These are phyloP conservation scores for Epicoccum sorghinum DNA, from an alignment of 2,329 filamentous ascomycete genomes.

Conservation along the genomic window DNA sequence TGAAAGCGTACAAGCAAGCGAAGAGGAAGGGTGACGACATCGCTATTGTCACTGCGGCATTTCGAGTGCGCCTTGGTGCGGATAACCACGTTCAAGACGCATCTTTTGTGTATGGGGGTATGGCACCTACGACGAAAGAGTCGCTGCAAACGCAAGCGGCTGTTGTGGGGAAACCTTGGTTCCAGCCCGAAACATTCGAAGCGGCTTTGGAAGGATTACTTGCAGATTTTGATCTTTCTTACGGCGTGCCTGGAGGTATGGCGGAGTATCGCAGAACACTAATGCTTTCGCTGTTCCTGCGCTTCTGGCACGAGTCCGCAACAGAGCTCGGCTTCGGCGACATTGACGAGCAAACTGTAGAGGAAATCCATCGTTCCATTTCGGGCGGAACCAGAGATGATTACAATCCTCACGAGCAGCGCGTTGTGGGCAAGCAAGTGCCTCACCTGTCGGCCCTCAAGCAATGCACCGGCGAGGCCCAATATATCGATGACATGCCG, in stretches of 20 bases:
- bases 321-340: conserved; percentile 62
- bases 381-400: conserved; percentile 80
- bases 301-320: conserved; percentile 92
- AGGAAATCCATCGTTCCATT: conserved; percentile 82
- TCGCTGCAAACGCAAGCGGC: conserved; percentile 76
- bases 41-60: conserved; percentile 88
- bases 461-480: conserved; percentile 89
- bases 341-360: conserved; percentile 73
- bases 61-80: conserved; percentile 74
- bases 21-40: conserved; percentile 98
- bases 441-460: conserved; percentile 89
- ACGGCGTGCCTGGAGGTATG: conserved; percentile 93
- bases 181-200: conserved; percentile 81
- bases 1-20: conserved; percentile 91
- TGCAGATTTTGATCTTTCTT: conserved; percentile 82
- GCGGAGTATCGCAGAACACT: conserved; percentile 90
- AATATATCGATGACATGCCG: conserved; percentile 94
- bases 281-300: conserved; percentile 90
- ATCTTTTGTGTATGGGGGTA: conserved; percentile 87
- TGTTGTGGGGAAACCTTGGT: conserved; percentile 76
- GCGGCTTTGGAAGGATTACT: conserved; percentile 82
- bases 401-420: conserved; percentile 78
- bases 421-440: conserved; percentile 80
- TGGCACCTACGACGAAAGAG: conserved; percentile 86
- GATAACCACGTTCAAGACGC: conserved; percentile 72